Evolutionary conservation across 331 rosid genomes (phyloP).

Genomic region (Stylosanthes scabra): DNA sequence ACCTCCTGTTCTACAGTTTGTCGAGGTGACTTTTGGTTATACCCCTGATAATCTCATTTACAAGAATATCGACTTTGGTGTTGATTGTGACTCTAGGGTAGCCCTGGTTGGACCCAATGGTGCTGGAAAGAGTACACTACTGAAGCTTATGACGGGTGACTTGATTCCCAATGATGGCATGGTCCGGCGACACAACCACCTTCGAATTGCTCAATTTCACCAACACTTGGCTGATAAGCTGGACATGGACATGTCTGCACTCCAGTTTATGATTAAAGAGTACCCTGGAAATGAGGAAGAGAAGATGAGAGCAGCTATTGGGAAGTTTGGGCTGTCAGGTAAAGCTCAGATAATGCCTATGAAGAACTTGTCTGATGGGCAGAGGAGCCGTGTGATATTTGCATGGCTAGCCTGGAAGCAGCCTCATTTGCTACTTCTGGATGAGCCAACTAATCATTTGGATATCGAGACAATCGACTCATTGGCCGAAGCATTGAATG

Average conservation of each 20-base stretch:
- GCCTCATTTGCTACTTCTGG: slow-evolving; percentile 77
- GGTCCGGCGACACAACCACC: slow-evolving; percentile 90
- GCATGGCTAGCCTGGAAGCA: slow-evolving; percentile 89
- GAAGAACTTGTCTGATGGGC: slow-evolving; percentile 91
- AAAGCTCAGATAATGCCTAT: slow-evolving; percentile 94
- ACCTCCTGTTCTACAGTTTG: slow-evolving; percentile 90
- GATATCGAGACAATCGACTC: slow-evolving; percentile 93
- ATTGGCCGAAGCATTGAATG: slow-evolving; percentile 83
- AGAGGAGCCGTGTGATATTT: slow-evolving; percentile 80
- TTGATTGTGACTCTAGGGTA: slow-evolving; percentile 81
- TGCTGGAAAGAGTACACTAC: slow-evolving; percentile 89
- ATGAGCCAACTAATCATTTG: slow-evolving; percentile 90
- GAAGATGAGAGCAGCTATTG: slow-evolving; percentile 80
- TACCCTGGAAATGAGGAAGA: slow-evolving; percentile 89
- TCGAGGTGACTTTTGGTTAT: slow-evolving; percentile 80
- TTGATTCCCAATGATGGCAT: slow-evolving; percentile 76
- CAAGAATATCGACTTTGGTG: slow-evolving; percentile 81
- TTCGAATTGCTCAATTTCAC: slow-evolving; percentile 82
- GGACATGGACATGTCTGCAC: slow-evolving; percentile 80
- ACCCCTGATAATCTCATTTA: slow-evolving; percentile 85
- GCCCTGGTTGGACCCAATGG: slow-evolving; percentile 94
- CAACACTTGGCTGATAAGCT: slow-evolving; percentile 87
- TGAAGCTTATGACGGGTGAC: slow-evolving; percentile 93
- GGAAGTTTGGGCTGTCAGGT: slow-evolving; percentile 80
- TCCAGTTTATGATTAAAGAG: slow-evolving; percentile 68